phyloP scores from a whole-genome alignment of 2,329 filamentous ascomycete species.

The Neofusicoccum kwambonambiense region DNA sequence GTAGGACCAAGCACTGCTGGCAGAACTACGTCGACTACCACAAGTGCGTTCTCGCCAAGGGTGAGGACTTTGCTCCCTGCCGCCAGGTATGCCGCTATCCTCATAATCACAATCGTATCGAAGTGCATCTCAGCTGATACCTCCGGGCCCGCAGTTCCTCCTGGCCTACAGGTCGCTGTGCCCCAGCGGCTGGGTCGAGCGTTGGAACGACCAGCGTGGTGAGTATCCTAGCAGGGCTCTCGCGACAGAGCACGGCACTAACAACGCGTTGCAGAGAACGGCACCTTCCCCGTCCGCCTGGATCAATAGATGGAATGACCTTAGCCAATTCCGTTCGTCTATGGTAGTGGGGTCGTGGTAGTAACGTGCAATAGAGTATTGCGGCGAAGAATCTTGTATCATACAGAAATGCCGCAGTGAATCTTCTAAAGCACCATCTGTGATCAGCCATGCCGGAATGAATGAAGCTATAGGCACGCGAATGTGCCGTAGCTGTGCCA shows the following conservation, averaged over 20 bases:
- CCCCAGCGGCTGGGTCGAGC: slow-evolving; percentile 87
- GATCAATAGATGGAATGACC: slow-evolving; percentile 19
- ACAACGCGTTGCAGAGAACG: slow-evolving; percentile 18
- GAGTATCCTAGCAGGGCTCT: slow-evolving; percentile 36
- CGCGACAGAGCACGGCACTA: background rate
- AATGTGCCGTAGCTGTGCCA: background rate
- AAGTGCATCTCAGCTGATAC: background rate
- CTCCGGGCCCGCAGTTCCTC: slow-evolving; percentile 67
- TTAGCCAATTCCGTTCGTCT: background rate
- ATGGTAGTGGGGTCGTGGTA: slow-evolving; percentile 8
- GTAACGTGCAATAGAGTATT: slow-evolving; percentile 8
- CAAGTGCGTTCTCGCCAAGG: slow-evolving; percentile 98
- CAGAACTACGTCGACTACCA: slow-evolving; percentile 99
- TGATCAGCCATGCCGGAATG: background rate
- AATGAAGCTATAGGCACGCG: no score
- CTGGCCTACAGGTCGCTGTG: slow-evolving; percentile 96
- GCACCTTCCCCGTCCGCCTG: slow-evolving; percentile 21
- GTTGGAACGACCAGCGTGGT: slow-evolving; percentile 98
- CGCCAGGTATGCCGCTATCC: slow-evolving; percentile 68
- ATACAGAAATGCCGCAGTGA: slow-evolving; percentile 12
- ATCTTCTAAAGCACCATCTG: background rate
- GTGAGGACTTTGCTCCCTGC: slow-evolving; percentile 97
- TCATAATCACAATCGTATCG: no score
- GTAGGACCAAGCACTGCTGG: slow-evolving; percentile 96
- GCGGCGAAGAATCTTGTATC: slow-evolving; percentile 11